Evolutionary conservation across 768 basidiomycete genomes (phyloP).

Genomic region (Suillus plorans): DNA sequence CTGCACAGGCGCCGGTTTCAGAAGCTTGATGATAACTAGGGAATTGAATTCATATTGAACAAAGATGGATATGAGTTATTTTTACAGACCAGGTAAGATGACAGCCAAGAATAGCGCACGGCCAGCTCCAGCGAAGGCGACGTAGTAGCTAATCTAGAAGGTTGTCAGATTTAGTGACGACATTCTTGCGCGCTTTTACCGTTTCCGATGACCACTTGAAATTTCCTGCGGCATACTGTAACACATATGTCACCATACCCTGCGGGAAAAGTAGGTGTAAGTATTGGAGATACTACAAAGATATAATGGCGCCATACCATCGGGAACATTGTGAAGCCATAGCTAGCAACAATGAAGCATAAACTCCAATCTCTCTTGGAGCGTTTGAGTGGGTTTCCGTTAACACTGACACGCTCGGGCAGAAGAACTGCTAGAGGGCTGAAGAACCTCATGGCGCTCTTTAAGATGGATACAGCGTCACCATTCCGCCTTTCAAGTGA

Average conservation of each 20-base stretch:
- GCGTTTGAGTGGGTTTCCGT: slow-evolving; percentile 40
- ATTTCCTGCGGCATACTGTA: slow-evolving; percentile 61
- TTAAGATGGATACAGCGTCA: slow-evolving; percentile 24
- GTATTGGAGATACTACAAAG: neutral
- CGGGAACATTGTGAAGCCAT: slow-evolving; percentile 44
- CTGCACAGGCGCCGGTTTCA: slow-evolving; percentile 41
- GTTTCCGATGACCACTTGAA: slow-evolving; percentile 70
- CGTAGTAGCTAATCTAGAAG: slow-evolving; percentile 68
- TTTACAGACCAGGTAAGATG: slow-evolving; percentile 57
- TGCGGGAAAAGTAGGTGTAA: slow-evolving; percentile 22
- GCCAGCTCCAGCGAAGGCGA: slow-evolving; percentile 51
- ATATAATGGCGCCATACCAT: slow-evolving; percentile 32
- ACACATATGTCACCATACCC: slow-evolving; percentile 57
- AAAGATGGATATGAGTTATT: neutral
- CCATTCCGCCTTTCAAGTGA: slow-evolving; percentile 8
- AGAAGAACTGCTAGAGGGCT: slow-evolving; percentile 68
- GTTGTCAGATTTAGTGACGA: slow-evolving; percentile 3
- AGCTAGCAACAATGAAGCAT: slow-evolving; percentile 51
- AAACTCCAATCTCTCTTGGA: slow-evolving; percentile 64
- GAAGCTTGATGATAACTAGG: slow-evolving; percentile 53
- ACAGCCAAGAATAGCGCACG: slow-evolving; percentile 56
- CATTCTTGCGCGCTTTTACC: slow-evolving; percentile 35
- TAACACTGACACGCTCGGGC: slow-evolving; percentile 36
- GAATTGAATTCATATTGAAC: neutral
- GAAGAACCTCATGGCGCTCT: slow-evolving; percentile 59